phyloP scores from a whole-genome alignment of 306 rosid genomes.

The Dryas alaskensis region DNA sequence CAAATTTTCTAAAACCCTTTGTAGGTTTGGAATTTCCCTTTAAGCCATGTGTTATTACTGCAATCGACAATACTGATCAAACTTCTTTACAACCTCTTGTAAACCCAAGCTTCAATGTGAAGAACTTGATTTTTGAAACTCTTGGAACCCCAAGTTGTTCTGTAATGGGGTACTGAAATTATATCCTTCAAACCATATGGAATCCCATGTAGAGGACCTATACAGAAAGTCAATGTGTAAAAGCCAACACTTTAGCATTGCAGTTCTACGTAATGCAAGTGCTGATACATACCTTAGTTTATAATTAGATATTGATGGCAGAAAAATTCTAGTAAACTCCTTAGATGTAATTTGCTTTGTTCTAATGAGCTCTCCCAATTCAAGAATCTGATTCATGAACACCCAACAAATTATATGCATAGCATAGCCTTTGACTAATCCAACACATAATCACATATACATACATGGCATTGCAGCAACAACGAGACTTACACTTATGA shows the following conservation, averaged over 20 bases:
- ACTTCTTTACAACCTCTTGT: constrained; percentile 46
- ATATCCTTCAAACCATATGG: constrained; percentile 92
- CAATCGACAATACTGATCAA: neutral
- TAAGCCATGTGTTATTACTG: neutral
- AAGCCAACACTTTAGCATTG: neutral
- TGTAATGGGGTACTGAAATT: constrained; percentile 72
- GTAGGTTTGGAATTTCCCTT: neutral
- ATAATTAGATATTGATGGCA: no score
- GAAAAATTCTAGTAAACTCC: constrained; percentile 40
- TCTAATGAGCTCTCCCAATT: no score
- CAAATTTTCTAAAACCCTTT: neutral
- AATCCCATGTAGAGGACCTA: constrained; percentile 90
- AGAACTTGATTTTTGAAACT: constrained; percentile 71
- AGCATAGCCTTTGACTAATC: no score
- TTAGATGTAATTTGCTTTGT: no score
- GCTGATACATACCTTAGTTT: neutral
- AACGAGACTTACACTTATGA: constrained; percentile 52
- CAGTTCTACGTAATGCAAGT: no score
- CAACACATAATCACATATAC: neutral
- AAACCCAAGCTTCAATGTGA: constrained; percentile 81
- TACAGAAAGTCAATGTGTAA: constrained; percentile 13
- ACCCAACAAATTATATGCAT: neutral
- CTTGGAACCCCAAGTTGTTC: constrained; percentile 42
- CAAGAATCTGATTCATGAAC: no score
- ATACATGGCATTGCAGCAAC: neutral